Evolutionary conservation across 2,329 filamentous ascomycete species (phyloP).

Genomic region (Pseudogymnoascus sp.): DNA sequence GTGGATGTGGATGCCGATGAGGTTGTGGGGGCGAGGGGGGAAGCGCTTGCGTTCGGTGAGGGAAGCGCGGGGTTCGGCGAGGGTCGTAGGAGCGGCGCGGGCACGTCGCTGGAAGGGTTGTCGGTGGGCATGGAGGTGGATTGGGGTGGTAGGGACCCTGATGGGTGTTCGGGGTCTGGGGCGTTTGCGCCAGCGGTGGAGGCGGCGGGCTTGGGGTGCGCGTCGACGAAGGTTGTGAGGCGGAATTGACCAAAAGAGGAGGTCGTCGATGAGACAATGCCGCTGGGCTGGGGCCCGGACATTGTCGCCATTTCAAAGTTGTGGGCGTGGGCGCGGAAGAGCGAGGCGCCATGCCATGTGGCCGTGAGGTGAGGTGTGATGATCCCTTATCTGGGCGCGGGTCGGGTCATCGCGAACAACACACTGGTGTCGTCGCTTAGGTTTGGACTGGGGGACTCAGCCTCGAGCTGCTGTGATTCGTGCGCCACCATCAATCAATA

Average conservation of each 20-base stretch:
- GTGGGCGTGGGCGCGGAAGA: not conserved
- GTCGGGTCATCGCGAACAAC: not conserved
- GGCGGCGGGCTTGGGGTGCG: constrained; percentile 12
- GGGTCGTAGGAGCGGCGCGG: not conserved
- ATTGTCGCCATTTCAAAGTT: constrained; percentile 1
- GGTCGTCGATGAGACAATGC: constrained; percentile 16
- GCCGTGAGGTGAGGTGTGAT: not conserved
- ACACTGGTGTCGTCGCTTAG: not conserved
- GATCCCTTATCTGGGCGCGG: not conserved
- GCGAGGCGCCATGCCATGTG: not conserved
- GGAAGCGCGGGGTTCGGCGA: not conserved
- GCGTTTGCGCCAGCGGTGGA: not conserved
- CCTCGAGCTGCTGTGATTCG: constrained; percentile 1
- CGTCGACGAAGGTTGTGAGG: constrained; percentile 19
- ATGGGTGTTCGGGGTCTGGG: not conserved
- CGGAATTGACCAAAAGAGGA: constrained; percentile 21
- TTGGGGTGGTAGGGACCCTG: not conserved
- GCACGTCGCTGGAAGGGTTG: not conserved
- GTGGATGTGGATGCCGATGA: not conserved
- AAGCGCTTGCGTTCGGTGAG: not conserved
- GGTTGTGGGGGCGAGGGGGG: not conserved
- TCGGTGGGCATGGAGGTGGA: not conserved
- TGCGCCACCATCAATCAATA: not conserved
- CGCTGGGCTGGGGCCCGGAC: not conserved
- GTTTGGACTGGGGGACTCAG: not conserved